Evolutionary conservation across 1,284 basidiomycete species (phyloP).

Genomic region (Tetrapyrgos nigripes): DNA sequence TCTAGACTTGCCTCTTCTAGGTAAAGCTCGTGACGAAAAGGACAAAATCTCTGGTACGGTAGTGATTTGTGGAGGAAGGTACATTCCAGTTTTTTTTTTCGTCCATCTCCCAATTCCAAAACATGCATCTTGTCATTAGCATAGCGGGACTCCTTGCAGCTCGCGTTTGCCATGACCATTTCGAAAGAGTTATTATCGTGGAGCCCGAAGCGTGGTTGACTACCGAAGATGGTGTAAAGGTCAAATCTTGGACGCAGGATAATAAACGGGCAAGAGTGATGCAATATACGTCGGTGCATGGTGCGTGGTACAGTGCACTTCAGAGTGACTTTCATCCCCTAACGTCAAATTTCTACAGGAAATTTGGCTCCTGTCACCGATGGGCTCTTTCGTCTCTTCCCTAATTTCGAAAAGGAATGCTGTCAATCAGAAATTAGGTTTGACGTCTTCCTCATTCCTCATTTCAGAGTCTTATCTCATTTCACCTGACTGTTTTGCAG

Average conservation of each 20-base stretch:
- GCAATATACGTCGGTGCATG: conserved; percentile 33
- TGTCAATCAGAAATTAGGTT: conserved; percentile 20
- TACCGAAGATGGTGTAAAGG: conserved; percentile 20
- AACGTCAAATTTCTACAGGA: not conserved
- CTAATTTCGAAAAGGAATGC: conserved; percentile 29
- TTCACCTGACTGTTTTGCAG: conserved; percentile 5
- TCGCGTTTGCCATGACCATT: conserved; percentile 35
- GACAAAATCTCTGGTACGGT: conserved; percentile 28
- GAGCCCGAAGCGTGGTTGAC: conserved; percentile 37
- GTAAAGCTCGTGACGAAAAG: not conserved
- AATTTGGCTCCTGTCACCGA: not conserved
- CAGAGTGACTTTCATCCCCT: not conserved
- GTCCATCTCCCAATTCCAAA: no score
- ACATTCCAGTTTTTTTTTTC: no score
- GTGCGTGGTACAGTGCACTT: conserved; percentile 11
- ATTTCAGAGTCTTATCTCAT: not conserved
- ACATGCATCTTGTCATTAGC: conserved; percentile 18
- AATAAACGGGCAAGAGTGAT: conserved; percentile 28
- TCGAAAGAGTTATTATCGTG: conserved; percentile 38
- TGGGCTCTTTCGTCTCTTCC: conserved; percentile 30
- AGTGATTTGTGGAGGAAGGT: conserved; percentile 36
- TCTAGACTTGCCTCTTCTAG: not conserved
- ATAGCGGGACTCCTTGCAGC: conserved; percentile 33
- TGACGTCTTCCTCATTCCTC: not conserved
- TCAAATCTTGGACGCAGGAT: conserved; percentile 19